These are phyloP conservation scores for Aspergillus haitiensis DNA, from an alignment of 495 filamentous ascomycete genomes.

Conservation along the genomic window DNA sequence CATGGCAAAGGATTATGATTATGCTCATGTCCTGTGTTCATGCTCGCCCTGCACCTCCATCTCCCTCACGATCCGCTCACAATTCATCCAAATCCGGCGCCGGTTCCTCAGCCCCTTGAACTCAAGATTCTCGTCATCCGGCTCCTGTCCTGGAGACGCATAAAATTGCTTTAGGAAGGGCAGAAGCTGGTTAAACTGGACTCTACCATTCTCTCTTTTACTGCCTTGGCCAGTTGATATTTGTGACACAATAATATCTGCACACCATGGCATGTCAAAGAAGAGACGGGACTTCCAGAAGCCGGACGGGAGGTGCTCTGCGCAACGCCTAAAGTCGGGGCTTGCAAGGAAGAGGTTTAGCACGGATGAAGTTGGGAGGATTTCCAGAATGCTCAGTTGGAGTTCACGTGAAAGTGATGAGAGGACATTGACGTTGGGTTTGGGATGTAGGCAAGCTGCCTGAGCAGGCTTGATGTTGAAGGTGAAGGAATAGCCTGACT, in stretches of 20 bases:
- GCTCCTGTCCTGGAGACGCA: conserved; percentile 1
- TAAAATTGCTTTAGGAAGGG: conserved; percentile 1
- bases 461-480: not conserved
- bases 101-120: conserved; percentile 6
- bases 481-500: not conserved
- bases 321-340: not conserved
- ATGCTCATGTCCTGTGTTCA: no score
- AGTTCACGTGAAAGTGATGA: conserved; percentile 1
- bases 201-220: not conserved
- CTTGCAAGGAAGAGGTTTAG: not conserved
- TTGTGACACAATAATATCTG: not conserved
- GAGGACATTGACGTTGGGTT: not conserved
- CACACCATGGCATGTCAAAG: conserved; percentile 1
- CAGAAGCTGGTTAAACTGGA: not conserved
- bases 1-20: no score
- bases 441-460: not conserved
- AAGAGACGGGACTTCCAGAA: conserved; percentile 9
- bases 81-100: conserved; percentile 6
- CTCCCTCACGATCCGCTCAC: conserved; percentile 8
- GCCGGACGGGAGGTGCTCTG: not conserved
- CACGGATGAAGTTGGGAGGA: not conserved
- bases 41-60: conserved; percentile 1
- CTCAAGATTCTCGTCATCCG: not conserved
- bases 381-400: not conserved
- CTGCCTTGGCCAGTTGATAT: not conserved